These are phyloP conservation scores for Umbelopsis sp. DNA, from an alignment of 371 early-diverging fungal species.

Conservation along the genomic window DNA sequence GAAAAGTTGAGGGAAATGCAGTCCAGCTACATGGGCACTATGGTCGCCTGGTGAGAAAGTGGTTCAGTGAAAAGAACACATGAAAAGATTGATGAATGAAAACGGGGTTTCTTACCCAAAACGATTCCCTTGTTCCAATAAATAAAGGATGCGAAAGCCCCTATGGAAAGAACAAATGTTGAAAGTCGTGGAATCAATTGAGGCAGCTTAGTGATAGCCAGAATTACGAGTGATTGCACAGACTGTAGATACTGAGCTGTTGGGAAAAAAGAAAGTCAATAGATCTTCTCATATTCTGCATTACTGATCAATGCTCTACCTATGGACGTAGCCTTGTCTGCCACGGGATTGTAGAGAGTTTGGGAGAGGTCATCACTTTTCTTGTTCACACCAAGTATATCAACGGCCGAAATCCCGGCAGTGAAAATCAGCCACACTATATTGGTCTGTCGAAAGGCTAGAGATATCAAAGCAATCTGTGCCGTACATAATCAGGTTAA, in stretches of 20 bases:
- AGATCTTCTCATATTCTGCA: not conserved
- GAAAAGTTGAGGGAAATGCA: conserved; percentile 87
- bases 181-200: conserved; percentile 26
- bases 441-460: conserved; percentile 92
- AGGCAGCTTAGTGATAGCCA: conserved; percentile 21
- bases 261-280: too few species aligned
- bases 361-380: not conserved
- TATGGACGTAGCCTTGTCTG: conserved; percentile 1
- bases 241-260: conserved; percentile 20
- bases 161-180: conserved; percentile 45
- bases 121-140: conserved; percentile 87
- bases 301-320: conserved; percentile 19
- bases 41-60: conserved; percentile 67
- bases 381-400: conserved; percentile 23
- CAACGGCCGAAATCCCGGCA: conserved; percentile 46
- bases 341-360: conserved; percentile 26
- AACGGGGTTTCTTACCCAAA: conserved; percentile 50
- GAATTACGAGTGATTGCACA: conserved; percentile 19
- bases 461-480: conserved; percentile 59
- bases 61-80: too few species aligned
- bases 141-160: conserved; percentile 69
- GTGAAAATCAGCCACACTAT: conserved; percentile 79
- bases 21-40: conserved; percentile 79
- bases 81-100: too few species aligned
- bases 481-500: conserved; percentile 1